These are phyloP conservation scores for Bacterosira constricta DNA, from an alignment of 108 stramenopile genomes.

Conservation along the genomic window DNA sequence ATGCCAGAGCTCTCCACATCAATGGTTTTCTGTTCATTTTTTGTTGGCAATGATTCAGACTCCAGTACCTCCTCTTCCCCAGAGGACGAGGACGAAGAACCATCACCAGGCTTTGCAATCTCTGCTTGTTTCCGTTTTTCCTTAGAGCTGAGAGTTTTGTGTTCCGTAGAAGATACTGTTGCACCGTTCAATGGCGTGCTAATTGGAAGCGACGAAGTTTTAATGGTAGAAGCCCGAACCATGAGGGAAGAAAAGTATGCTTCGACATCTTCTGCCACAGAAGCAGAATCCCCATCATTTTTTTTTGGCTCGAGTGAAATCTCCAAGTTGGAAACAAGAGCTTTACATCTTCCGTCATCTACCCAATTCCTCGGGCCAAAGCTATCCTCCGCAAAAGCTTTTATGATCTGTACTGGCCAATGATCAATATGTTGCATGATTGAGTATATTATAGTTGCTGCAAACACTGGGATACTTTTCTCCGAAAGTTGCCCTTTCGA, in stretches of 20 bases:
- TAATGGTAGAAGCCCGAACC: constrained; percentile 36
- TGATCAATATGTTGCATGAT: constrained; percentile 67
- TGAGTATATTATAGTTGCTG: constrained; percentile 62
- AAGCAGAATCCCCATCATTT: constrained; percentile 8
- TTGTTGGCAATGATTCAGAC: background rate
- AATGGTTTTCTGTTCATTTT: background rate
- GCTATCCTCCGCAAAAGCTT: constrained; percentile 73
- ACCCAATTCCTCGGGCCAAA: constrained; percentile 81
- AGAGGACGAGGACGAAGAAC: constrained; percentile 23
- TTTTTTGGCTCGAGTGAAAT: constrained; percentile 8
- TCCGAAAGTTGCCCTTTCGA: background rate
- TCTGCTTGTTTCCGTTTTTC: constrained; percentile 8
- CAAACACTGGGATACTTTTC: constrained; percentile 36
- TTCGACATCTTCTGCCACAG: constrained; percentile 19
- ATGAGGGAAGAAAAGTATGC: constrained; percentile 42
- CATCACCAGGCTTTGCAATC: background rate
- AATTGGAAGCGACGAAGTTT: too few species aligned
- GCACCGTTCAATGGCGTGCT: too few species aligned
- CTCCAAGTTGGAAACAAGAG: constrained; percentile 70
- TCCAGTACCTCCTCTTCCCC: constrained; percentile 33
- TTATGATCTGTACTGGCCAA: constrained; percentile 70
- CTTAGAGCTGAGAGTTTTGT: constrained; percentile 6
- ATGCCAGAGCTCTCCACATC: background rate
- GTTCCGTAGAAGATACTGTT: background rate
- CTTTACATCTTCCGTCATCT: constrained; percentile 54